phyloP scores from a whole-genome alignment of 495 filamentous ascomycete genomes.

The Daldinia concentrica region DNA sequence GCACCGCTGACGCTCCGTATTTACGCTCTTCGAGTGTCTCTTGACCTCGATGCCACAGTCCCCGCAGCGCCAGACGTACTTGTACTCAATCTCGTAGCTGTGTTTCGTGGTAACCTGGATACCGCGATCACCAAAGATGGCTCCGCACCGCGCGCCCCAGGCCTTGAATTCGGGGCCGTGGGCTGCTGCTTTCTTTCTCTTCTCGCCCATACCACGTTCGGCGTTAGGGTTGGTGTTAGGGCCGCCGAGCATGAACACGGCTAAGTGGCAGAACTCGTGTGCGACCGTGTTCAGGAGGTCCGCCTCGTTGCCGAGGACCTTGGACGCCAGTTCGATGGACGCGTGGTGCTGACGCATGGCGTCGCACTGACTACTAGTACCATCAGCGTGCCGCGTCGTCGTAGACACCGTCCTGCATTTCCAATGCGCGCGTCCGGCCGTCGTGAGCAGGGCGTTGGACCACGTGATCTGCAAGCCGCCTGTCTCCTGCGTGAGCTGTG shows the following conservation, averaged over 20 bases:
- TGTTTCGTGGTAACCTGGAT: conserved; percentile 88
- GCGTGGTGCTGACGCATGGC: conserved; percentile 67
- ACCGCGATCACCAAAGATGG: conserved; percentile 55
- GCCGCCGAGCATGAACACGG: conserved; percentile 82
- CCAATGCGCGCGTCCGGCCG: conserved; percentile 89
- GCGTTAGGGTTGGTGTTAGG: conserved; percentile 56
- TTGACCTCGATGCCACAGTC: conserved; percentile 73
- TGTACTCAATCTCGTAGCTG: conserved; percentile 85
- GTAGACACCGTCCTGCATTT: conserved; percentile 64
- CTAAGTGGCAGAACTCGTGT: conserved; percentile 95
- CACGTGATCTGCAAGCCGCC: conserved; percentile 84
- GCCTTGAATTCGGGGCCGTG: conserved; percentile 86
- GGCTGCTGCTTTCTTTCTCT: conserved; percentile 54
- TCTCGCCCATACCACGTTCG: not conserved
- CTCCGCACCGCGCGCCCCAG: conserved; percentile 60
- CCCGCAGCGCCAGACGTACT: conserved; percentile 86
- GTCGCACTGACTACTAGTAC: conserved; percentile 15
- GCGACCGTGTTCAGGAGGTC: conserved; percentile 86
- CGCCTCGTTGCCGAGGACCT: conserved; percentile 80
- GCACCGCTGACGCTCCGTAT: conserved; percentile 71
- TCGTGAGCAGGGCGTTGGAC: conserved; percentile 85
- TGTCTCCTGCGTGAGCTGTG: conserved; percentile 65
- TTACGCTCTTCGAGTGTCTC: conserved; percentile 84
- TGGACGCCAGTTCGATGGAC: conserved; percentile 85
- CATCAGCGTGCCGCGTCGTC: conserved; percentile 28